Base-by-base conservation (phyloP, 2,329 filamentous ascomycete species). In the Arthrobotrys sphaeroides region DNA sequence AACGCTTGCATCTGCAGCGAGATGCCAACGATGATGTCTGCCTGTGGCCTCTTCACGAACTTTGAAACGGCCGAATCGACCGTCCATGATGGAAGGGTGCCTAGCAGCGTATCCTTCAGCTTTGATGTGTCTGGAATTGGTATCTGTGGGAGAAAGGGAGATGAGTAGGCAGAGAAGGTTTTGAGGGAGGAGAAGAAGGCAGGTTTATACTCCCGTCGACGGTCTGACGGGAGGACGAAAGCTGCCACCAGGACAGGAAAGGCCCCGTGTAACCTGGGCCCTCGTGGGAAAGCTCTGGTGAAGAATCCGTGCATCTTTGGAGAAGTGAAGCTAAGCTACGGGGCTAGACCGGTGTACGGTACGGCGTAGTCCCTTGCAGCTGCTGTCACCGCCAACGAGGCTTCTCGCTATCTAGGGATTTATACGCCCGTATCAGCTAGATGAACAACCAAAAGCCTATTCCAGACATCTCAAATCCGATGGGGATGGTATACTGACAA, bases 51-150 rank as follows among this genome's bases (percentile, higher is more conserved):
- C 24, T n/a, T 68, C 18, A 74, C 55, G 36, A 74, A 74, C 3
- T 24, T 61, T 2, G 70, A 74, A 2, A 59, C 61, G 10, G 70
- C 70, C 24, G 70, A 74, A 26, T 74, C 38, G 24, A 65, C 67
- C 10, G 70, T 59, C 70, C 70, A 74, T 68, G 70, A 74, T 68
- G 70, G 70, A 12, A 74, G 33, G 28, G 40, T 42, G 20, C 45
- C 26, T 3, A 74, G 38, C 5, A 74, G 20, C 45, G 16, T 62
- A 7, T 74, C 70, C 31, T 74, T 74, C 2, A 74, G 6, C 24
- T 74, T 74, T 42, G 70, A 74, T 5, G 70, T 74, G n/a, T 74
- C 70, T 6, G 70, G 70, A 5, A 74, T 67, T 6, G 70, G 70
- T 22, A 74, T 38, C 13, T 68, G 62, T 3, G 70, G 70, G 5